Evolutionary conservation across 2,329 filamentous ascomycete species (phyloP), one percentile per base, ranked within the genome.

Genomic region (Pestalotiopsis sp.): DNA sequence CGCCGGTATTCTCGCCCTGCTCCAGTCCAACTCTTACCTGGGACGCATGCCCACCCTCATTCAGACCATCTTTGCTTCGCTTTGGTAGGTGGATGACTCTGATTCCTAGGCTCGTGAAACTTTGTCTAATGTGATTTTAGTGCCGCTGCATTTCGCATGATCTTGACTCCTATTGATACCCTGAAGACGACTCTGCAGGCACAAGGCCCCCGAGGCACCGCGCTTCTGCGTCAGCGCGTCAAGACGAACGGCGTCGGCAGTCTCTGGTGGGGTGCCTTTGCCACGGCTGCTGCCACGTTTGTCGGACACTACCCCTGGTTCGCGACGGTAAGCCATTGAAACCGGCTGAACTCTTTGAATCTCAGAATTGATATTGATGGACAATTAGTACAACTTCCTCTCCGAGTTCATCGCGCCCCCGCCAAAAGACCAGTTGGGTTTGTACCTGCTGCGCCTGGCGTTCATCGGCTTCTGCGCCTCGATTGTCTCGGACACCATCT

Each of bases 291-390:
- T 1, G 83, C 83, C 0, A 85, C 83, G 0, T 85, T 85, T 68
- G 83, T 83, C 1, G 83, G 83, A 2, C 81, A 85, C 64, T 85
- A 85, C 55, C 83, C 83, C 3, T 85, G 83, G 83, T 85, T 85
- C 68, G 83, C 82, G 11, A 85, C 83, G 0, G 83, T 83, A 72
- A 64, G 77, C 65, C 23, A 4, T n/a, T 49, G 2, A 45, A 27
- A 4, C 6, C 39, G 9, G 9, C 20, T 27, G n/a, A 7, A 3
- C 11, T n/a, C 7, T 17, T 49, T 4, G 27, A 41, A 0, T 1
- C 17, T 41, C 5, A 14, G 36, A 1, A 13, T 2, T n/a, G 4
- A 3, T 12, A 5, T 0, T 14, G 13, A 20, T 2, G 27, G 62
- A 74, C 0, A 13, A n/a, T 17, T 58, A 84, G 81, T 84, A 85